A percentile compares a stretch with the other conserved stretches of the same genome.
Conservation (phyloP, 148 eudicot species). For the Rhododendron vialii region DNA sequence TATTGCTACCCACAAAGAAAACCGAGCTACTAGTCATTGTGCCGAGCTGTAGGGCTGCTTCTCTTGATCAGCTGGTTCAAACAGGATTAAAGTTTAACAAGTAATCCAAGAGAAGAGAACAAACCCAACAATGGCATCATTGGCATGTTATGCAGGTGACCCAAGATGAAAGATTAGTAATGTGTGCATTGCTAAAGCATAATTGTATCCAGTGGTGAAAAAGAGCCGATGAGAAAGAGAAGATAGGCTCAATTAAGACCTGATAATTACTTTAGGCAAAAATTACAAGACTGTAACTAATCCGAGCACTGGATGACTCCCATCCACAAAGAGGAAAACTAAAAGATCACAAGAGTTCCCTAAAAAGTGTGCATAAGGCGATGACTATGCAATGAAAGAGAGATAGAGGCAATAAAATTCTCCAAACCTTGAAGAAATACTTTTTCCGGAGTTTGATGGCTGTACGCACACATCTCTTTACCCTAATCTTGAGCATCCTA, state of each 20-base stretch:
- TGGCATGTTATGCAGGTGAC: neutral
- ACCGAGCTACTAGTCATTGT: constrained; percentile 17
- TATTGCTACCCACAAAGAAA: constrained; percentile 12
- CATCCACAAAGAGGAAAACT: neutral
- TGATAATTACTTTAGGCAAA: neutral
- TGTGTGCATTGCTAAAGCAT: neutral
- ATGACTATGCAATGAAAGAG: neutral
- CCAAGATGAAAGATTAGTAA: neutral
- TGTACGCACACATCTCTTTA: constrained; percentile 78
- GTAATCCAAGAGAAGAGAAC: neutral
- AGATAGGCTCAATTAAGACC: neutral
- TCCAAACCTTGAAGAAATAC: constrained; percentile 79
- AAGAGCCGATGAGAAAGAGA: neutral
- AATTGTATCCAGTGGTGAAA: neutral
- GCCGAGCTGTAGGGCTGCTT: constrained; percentile 42
- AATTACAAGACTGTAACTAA: neutral
- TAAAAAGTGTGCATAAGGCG: neutral
- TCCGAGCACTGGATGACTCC: neutral
- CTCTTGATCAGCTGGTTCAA: constrained; percentile 55
- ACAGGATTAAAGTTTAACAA: constrained; percentile 5
- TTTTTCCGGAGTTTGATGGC: constrained; percentile 93
- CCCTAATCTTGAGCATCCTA: constrained; percentile 79
- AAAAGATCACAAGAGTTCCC: neutral
- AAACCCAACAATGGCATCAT: neutral
- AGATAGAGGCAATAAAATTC: neutral